A percentile compares a stretch with the other conserved stretches of the same genome.
Evolutionary conservation across 345 rosid genomes (phyloP).

Genomic region (Citrus medica): DNA sequence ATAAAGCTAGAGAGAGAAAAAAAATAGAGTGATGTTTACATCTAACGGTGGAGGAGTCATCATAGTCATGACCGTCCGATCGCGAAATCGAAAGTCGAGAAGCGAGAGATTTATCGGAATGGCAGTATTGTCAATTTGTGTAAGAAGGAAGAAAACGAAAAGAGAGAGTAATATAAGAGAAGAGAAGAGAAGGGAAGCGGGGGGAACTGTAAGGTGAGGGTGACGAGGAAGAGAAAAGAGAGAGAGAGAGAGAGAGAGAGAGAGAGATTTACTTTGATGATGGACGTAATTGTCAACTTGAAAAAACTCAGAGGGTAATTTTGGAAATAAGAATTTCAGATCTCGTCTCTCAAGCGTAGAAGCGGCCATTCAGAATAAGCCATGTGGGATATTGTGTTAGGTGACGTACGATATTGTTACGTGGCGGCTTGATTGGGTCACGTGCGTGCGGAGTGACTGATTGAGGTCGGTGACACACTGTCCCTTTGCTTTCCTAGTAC

Average conservation of each 20-base stretch:
- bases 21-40: slow-evolving; percentile 37
- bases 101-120: neutral
- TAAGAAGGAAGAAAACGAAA: neutral
- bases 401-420: slow-evolving; percentile 6
- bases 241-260: neutral
- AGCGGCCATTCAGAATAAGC: slow-evolving; percentile 28
- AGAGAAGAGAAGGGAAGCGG: slow-evolving; percentile 7
- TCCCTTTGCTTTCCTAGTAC: too few species aligned
- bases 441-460: slow-evolving; percentile 13
- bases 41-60: slow-evolving; percentile 80
- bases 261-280: slow-evolving; percentile 19
- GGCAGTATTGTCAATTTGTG: neutral
- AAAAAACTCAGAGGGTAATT: neutral
- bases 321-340: neutral
- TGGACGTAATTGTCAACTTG: slow-evolving; percentile 31
- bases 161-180: neutral
- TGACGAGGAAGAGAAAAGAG: neutral
- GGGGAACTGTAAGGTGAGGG: slow-evolving; percentile 20
- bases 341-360: neutral
- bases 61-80: slow-evolving; percentile 70
- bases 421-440: slow-evolving; percentile 19
- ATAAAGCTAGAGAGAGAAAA: slow-evolving; percentile 12
- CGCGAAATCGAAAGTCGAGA: slow-evolving; percentile 22
- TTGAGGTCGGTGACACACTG: slow-evolving; percentile 3
- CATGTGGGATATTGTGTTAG: neutral